Percentiles rank a stretch among this genome's conserved stretches.
phyloP scores from a whole-genome alignment of 2,329 filamentous ascomycete species.

The Aspergillus spinulosporus region DNA sequence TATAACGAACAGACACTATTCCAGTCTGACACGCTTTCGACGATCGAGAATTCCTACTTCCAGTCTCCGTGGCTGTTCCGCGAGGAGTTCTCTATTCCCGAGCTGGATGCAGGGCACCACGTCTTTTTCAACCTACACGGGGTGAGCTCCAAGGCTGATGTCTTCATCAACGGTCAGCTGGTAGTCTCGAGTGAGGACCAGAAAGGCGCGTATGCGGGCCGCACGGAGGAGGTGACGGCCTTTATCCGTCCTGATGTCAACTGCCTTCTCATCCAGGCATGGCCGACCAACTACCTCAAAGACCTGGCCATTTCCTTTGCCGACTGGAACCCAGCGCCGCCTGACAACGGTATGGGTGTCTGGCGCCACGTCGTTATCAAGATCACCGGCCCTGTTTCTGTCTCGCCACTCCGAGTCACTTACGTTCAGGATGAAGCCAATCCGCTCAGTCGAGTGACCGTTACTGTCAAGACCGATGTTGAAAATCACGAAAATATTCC shows the following conservation, averaged over 20 bases:
- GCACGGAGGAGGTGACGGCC: constrained; percentile 56
- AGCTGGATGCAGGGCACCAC: constrained; percentile 38
- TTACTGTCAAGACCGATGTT: constrained; percentile 38
- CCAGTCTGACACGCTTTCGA: constrained; percentile 54
- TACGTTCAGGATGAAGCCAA: constrained; percentile 42
- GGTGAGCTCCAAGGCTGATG: constrained; percentile 61
- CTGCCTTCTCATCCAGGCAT: constrained; percentile 54
- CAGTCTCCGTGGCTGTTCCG: constrained; percentile 61
- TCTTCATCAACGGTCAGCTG: constrained; percentile 59
- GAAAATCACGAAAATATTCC: constrained; percentile 32
- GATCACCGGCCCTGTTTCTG: constrained; percentile 54
- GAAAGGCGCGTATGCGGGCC: constrained; percentile 58
- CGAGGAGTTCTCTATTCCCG: constrained; percentile 50
- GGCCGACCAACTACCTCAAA: constrained; percentile 60
- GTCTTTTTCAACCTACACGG: constrained; percentile 60
- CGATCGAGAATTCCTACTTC: constrained; percentile 52
- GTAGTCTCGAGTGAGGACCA: constrained; percentile 53
- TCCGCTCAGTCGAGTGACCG: constrained; percentile 35
- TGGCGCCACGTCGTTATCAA: constrained; percentile 61
- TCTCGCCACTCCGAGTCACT: constrained; percentile 48
- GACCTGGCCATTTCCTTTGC: constrained; percentile 62
- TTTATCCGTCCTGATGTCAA: constrained; percentile 46
- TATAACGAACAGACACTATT: constrained; percentile 58
- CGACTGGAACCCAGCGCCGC: constrained; percentile 63
- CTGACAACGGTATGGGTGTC: constrained; percentile 63